Evolutionary conservation across 345 rosid species (phyloP), one percentile per base, ranked within the genome.

Genomic region (Firmiana major): DNA sequence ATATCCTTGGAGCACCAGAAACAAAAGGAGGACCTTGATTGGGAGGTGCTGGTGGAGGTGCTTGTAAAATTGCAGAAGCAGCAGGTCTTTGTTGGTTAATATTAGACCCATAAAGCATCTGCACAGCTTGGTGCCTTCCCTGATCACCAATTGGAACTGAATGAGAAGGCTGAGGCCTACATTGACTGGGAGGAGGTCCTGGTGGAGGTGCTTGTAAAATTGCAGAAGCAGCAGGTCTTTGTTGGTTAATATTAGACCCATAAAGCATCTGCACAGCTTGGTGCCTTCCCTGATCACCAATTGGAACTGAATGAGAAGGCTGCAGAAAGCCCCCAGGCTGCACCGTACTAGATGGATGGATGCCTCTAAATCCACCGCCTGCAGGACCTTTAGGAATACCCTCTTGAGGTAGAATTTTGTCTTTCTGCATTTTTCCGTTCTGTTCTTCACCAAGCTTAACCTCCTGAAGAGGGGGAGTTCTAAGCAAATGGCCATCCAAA

Each of bases 31-130:
- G 71, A 40, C 72, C 72, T 45, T 75, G 84, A 76, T n/a, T n/a
- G n/a, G 79, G 72, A 78, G 73, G 83, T 40, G 88, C 88, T 22
- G 75, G 84, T 77, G 83, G 78, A 69, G 86, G 81, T 45, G 77
- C 83, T 71, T 86, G 89, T 38, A 83, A 75, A 67, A 77, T 59
- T 38, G 85, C 73, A 73, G 90, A 83, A 8, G 81, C 84, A 77
- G 74, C 60, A 71, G 87, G 83, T 76, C 81, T 79, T 79, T 81
- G 89, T 53, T 85, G 90, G 58, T 73, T 75, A 65, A 43, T 68
- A 72, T 84, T 77, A 40, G 83, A 78, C 26, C 83, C 88, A 36
- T 63, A 43, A 53, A 74, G 75, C 36, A 59, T 70, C 49, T 65
- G 75, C 11, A 74, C 62, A 21, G 84, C 60, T 40, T 79, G 78